Conservation (phyloP, 352 stramenopile genomes). For the Globisporangium paddicum region DNA sequence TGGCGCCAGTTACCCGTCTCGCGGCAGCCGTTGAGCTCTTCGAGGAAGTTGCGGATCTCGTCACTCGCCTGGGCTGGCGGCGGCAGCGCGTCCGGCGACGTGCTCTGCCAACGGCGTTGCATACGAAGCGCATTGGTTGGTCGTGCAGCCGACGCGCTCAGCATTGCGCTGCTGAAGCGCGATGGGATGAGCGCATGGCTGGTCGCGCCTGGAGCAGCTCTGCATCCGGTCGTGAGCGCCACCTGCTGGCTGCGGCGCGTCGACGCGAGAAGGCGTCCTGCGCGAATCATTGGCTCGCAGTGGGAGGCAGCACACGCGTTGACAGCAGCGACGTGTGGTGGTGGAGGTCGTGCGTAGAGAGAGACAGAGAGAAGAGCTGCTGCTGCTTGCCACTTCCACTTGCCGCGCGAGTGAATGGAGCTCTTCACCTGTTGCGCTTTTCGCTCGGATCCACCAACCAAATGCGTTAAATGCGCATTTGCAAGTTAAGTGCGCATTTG, state of each 20-base stretch:
- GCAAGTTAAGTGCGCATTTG: not conserved
- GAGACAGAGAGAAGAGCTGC: not conserved
- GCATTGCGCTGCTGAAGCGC: constrained; percentile 1
- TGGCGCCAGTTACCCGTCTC: constrained; percentile 70
- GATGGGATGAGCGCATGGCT: constrained; percentile 8
- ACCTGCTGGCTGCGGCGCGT: constrained; percentile 16
- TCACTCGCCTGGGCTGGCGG: constrained; percentile 6
- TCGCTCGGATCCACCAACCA: constrained; percentile 5
- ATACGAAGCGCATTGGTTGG: not conserved
- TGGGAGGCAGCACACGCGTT: not conserved
- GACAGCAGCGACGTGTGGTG: not conserved
- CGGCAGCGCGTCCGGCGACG: not conserved
- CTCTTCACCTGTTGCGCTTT: not conserved
- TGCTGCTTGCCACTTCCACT: constrained; percentile 1
- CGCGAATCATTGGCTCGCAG: constrained; percentile 32
- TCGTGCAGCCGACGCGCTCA: not conserved
- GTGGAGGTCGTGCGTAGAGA: not conserved
- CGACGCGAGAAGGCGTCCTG: constrained; percentile 16
- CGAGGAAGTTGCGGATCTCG: constrained; percentile 14
- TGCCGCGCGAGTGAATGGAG: constrained; percentile 3
- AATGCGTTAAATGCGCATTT: constrained; percentile 1
- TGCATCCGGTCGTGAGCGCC: constrained; percentile 10
- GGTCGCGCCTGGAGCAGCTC: not conserved
- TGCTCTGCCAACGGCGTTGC: constrained; percentile 13
- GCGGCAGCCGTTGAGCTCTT: constrained; percentile 41